These are phyloP conservation scores for Cladosporium sp. DNA, from an alignment of 2,329 filamentous ascomycete species.

Conservation along the genomic window DNA sequence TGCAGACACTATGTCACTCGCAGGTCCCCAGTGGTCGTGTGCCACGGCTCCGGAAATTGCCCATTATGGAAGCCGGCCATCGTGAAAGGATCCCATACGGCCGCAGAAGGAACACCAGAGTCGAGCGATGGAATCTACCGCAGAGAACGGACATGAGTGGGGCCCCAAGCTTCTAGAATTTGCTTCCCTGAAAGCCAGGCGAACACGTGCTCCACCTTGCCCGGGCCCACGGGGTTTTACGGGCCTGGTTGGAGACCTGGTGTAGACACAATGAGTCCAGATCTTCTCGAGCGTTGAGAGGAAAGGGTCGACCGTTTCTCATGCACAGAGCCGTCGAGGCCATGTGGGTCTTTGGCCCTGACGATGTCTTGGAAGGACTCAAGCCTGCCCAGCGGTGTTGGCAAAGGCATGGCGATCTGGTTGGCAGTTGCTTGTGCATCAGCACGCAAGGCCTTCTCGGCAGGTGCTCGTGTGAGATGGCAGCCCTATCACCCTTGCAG, in stretches of 20 bases:
- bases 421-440: neutral
- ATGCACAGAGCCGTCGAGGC: neutral
- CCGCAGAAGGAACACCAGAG: no score
- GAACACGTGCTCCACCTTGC: neutral
- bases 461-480: neutral
- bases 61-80: no score
- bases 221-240: neutral
- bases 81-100: no score
- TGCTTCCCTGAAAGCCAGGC: neutral
- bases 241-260: neutral
- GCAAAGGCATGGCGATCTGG: neutral
- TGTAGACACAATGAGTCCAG: neutral
- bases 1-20: no score
- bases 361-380: slow-evolving; percentile 3
- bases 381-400: slow-evolving; percentile 8
- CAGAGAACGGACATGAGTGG: no score
- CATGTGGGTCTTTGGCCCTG: neutral
- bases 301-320: neutral
- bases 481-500: neutral
- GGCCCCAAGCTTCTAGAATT: neutral
- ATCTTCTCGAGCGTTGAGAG: neutral
- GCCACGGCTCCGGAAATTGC: no score
- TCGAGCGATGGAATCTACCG: no score
- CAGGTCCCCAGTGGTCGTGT: no score
- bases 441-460: neutral